phyloP scores from a whole-genome alignment of 495 filamentous ascomycete genomes.

The Penicillium robsamsonii region DNA sequence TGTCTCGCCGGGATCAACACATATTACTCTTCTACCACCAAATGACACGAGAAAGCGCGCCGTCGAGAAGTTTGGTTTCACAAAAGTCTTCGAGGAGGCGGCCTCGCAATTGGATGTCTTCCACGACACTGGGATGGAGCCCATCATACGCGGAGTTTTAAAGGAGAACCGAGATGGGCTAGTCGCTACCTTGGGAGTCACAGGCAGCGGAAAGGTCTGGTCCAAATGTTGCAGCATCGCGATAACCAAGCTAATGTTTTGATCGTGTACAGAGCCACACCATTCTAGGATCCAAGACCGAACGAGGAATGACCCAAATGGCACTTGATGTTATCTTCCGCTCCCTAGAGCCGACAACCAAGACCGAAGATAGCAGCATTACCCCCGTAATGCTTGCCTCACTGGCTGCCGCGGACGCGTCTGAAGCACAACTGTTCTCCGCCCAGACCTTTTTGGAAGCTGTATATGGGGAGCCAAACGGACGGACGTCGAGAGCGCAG shows the following conservation, averaged over 20 bases:
- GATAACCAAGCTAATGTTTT: conserved; percentile 16
- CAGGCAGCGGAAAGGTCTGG: conserved; percentile 89
- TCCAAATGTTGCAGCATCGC: background rate
- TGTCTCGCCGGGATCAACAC: conserved; percentile 55
- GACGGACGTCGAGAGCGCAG: conserved; percentile 66
- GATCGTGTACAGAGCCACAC: conserved; percentile 77
- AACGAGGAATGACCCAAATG: conserved; percentile 89
- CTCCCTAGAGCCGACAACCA: conserved; percentile 65
- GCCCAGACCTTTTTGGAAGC: conserved; percentile 77
- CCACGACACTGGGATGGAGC: conserved; percentile 71
- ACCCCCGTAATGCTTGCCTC: conserved; percentile 64
- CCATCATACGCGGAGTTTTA: conserved; percentile 75
- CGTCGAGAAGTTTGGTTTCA: conserved; percentile 92
- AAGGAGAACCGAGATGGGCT: conserved; percentile 82
- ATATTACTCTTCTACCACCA: conserved; percentile 86
- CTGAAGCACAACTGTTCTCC: conserved; percentile 78
- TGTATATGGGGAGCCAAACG: conserved; percentile 66
- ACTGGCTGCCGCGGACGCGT: conserved; percentile 71
- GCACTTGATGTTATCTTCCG: conserved; percentile 86
- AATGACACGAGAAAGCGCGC: conserved; percentile 75
- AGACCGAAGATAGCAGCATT: conserved; percentile 56
- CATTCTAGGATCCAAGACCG: conserved; percentile 83
- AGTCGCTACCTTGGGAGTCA: conserved; percentile 89
- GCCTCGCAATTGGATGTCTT: conserved; percentile 84
- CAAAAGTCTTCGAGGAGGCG: conserved; percentile 85